A percentile compares a stretch with the other conserved stretches of the same genome.
Evolutionary conservation across 257 asterid genomes (phyloP).

Genomic region (Scutellaria baicalensis): DNA sequence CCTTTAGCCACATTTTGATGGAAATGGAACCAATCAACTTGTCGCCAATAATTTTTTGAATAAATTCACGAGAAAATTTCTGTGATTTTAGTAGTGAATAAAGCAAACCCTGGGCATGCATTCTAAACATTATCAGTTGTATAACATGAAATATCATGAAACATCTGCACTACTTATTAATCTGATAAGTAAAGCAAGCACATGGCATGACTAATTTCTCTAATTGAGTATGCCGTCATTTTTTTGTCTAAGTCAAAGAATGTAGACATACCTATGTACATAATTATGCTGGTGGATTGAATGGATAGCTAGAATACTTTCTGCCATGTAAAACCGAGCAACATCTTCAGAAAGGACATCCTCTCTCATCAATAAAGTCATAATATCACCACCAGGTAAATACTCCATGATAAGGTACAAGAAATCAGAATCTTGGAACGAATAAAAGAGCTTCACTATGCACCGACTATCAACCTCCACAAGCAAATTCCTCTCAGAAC

Average conservation of each 20-base stretch:
- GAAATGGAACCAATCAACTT: not conserved
- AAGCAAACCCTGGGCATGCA: not conserved
- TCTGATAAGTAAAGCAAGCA: not conserved
- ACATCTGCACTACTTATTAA: too few species aligned
- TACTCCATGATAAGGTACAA: constrained; percentile 96
- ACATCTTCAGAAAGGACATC: constrained; percentile 84
- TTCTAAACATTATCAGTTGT: not conserved
- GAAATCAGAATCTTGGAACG: constrained; percentile 92
- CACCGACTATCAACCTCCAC: constrained; percentile 97
- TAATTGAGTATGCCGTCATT: not conserved
- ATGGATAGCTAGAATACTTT: constrained; percentile 83
- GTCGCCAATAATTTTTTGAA: not conserved
- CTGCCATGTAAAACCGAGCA: constrained; percentile 90
- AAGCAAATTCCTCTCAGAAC: constrained; percentile 96
- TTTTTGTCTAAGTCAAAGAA: not conserved
- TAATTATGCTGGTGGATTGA: constrained; percentile 92
- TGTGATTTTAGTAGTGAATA: not conserved
- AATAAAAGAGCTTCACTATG: constrained; percentile 89
- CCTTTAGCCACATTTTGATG: not conserved
- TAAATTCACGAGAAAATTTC: not conserved
- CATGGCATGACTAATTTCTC: not conserved
- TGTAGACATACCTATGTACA: constrained; percentile 40
- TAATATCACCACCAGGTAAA: constrained; percentile 97
- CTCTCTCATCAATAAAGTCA: constrained; percentile 94
- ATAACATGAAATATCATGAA: not conserved